A percentile compares a stretch with the other conserved stretches of the same genome.
phyloP scores from a whole-genome alignment of 2,329 filamentous ascomycete species.

The Aureobasidium sp. region DNA sequence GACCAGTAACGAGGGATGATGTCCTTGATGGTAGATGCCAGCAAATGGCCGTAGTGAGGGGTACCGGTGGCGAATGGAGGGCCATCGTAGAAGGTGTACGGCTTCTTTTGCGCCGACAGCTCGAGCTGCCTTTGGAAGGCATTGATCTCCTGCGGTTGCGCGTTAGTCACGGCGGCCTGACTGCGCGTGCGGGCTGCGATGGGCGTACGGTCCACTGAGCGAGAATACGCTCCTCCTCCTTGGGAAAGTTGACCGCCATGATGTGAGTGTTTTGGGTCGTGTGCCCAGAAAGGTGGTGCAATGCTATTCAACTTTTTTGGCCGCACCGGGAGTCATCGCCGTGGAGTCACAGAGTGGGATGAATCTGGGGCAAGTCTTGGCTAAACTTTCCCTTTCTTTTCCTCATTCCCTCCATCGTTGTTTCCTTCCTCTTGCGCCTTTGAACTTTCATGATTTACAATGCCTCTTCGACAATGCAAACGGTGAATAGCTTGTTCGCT shows the following conservation, averaged over 20 bases:
- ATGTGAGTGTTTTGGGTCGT: conserved; percentile 3
- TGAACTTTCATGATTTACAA: background rate
- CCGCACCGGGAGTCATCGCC: background rate
- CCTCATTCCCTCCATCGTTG: too few relatives aligned
- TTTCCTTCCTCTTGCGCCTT: background rate
- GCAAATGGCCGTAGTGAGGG: conserved; percentile 67
- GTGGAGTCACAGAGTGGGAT: background rate
- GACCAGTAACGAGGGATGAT: conserved; percentile 96
- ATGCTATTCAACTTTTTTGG: conserved; percentile 9
- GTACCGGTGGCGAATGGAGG: conserved; percentile 50
- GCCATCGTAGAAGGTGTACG: conserved; percentile 89
- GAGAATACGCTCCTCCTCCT: conserved; percentile 81
- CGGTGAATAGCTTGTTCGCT: too few relatives aligned
- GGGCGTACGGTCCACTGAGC: conserved; percentile 60
- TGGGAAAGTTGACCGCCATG: conserved; percentile 88
- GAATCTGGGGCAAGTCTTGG: conserved; percentile 19
- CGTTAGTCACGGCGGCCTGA: background rate
- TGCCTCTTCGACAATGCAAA: too few relatives aligned
- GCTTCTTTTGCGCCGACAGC: conserved; percentile 72
- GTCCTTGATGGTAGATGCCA: conserved; percentile 94
- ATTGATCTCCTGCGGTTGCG: conserved; percentile 56
- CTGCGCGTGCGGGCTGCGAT: background rate
- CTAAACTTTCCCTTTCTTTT: conserved; percentile 19
- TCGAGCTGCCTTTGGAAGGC: conserved; percentile 86
- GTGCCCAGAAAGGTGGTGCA: background rate